Base-by-base conservation (phyloP, 1,139 yeast genomes). In the Starmera stellimalicola region DNA sequence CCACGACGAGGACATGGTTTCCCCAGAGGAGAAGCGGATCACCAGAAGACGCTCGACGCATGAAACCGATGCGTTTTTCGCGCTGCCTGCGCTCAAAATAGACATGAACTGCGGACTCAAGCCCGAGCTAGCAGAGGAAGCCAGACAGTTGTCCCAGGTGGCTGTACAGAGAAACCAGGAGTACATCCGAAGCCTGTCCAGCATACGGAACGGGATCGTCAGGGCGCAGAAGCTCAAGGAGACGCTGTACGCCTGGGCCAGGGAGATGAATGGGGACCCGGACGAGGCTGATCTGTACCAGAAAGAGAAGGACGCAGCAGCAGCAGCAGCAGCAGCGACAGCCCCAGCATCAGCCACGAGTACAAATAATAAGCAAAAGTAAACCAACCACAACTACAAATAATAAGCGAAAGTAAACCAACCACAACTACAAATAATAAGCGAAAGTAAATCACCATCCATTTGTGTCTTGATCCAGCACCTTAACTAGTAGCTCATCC, bases 101-200 rank as follows among this genome's bases (percentile, higher is more conserved):
- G 77, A 73, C 37, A 50, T 65, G 2, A 58, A 65, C 43, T 58
- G 52, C 37, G 73, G 73, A 1, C 51, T 66, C 11, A 49, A 59
- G n/a, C 57, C 63, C 1, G 77, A 71, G 25, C 68, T 66, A 18
- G 76, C 81, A 3, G 82, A 76, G 43, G 79, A 74, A 32, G 65
- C 80, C 1, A 61, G 85, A 37, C 84, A 78, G 50, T 54, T 77
- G 37, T 66, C 79, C 4, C 85, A 78, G 43, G 73, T 79, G 31
- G 82, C 82, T 0, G 59, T 85, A 33, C 97, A 91, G 58, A 69
- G 96, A 51, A 85, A 85, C 49, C 88, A 84, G 52, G 97, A 91
- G 56, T 88, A 81, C 53, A 79, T 87, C 36, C 70, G 93, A 48
- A 82, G 87, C 42, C 63, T 91, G 53, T 64, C 73, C 17, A 71